Evolutionary conservation across 345 rosid genomes (phyloP).

Genomic region (Aquilaria malaccensis): DNA sequence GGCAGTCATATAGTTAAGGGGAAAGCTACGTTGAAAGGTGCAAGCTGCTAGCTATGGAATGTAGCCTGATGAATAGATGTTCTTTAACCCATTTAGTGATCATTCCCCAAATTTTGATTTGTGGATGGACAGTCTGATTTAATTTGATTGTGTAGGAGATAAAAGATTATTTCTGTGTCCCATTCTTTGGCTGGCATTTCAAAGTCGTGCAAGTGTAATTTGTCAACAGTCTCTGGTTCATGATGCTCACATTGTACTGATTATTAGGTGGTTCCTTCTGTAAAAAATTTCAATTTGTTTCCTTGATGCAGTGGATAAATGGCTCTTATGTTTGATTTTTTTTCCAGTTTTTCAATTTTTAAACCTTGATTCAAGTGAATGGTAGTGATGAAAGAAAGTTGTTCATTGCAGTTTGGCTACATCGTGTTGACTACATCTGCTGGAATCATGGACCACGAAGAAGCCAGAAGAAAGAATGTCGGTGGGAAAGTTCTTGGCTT

Average conservation of each 20-base stretch:
- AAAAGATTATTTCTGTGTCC: neutral
- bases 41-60: neutral
- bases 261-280: too few species aligned
- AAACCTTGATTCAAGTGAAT: neutral
- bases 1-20: neutral
- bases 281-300: too few species aligned
- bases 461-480: conserved; percentile 81
- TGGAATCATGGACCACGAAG: conserved; percentile 89
- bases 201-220: too few species aligned
- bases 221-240: neutral
- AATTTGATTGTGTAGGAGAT: neutral
- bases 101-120: too few species aligned
- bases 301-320: neutral
- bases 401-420: conserved; percentile 57
- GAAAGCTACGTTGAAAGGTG: too few species aligned
- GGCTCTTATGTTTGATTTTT: too few species aligned
- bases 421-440: conserved; percentile 81
- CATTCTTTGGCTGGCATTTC: neutral
- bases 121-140: too few species aligned
- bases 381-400: neutral
- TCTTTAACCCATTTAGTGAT: too few species aligned
- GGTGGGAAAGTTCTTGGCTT: conserved; percentile 83
- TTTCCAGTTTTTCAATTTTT: neutral
- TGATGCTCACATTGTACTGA: neutral
- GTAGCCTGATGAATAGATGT: neutral